Conservation (phyloP, 1,284 basidiomycete genomes). For the Coriolopsis trogii region DNA sequence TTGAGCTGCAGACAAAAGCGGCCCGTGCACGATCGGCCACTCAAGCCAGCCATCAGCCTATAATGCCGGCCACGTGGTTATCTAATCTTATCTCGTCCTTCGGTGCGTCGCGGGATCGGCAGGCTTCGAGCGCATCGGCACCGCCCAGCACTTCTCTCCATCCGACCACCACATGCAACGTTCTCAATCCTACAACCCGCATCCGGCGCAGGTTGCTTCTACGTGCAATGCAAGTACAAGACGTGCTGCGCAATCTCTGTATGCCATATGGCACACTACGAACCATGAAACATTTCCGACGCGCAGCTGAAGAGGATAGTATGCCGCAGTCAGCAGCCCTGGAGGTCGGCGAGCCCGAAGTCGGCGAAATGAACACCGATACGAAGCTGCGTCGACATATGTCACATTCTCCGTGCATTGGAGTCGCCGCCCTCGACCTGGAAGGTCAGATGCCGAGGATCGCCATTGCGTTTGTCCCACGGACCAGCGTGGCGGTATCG, state of each 20-base stretch:
- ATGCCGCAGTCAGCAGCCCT: neutral
- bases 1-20: slow-evolving; percentile 16
- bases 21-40: slow-evolving; percentile 10
- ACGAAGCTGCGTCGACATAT: neutral
- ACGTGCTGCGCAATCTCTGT: neutral
- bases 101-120: neutral
- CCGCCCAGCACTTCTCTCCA: neutral
- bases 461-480: too few relatives aligned
- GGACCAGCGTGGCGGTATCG: neutral
- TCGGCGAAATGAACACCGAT: too few relatives aligned
- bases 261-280: neutral
- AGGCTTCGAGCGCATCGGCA: neutral
- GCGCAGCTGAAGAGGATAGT: too few relatives aligned
- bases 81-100: slow-evolving; percentile 24
- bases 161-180: neutral
- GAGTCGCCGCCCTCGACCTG: too few relatives aligned
- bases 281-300: slow-evolving; percentile 1
- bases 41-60: slow-evolving; percentile 11
- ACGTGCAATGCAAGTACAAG: too few relatives aligned
- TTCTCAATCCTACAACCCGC: neutral
- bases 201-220: neutral
- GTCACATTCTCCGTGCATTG: too few relatives aligned
- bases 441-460: too few relatives aligned
- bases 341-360: too few relatives aligned
- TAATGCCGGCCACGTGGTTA: slow-evolving; percentile 21